Evolutionary conservation across 139 green algal genomes (phyloP), one percentile per base, ranked within the genome.

Genomic region (Coelastrella sp.): DNA sequence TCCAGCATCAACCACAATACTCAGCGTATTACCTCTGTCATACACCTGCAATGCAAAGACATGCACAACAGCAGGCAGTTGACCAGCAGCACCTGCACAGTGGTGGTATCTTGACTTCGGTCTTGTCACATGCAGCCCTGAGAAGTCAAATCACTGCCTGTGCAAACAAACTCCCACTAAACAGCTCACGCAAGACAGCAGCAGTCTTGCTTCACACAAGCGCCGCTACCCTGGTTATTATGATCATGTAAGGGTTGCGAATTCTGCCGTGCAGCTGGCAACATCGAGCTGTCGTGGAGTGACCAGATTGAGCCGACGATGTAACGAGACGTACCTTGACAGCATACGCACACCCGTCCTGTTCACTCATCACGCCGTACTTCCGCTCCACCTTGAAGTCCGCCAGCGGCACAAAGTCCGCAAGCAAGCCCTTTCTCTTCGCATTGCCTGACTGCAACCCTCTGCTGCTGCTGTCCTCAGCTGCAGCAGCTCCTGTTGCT

Each of bases 1-100:
- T 20, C 93, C 93, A n/a, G 91, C 91, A 76, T 99, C 97, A 35
- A 98, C 95, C 59, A 98, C 97, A n/a, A 98, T 94, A 61, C 90
- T 95, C 65, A 98, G 95, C 59, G 94, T 93, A 60, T 87, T 79
- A 58, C 97, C 97, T 0, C 95, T 94, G 20, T 98, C 94, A 88
- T 97, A 98, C 56, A 85, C 20, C 58, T 72, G 79, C 79, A 72
- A 14, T 17, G 10, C 17, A 76, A 9, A 24, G 17, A n/a, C 1
- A 76, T 35, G 8, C 68, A 76, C 4, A 20, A 73, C 15, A 17
- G 65, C 65, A n/a, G 15, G 65, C 15, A n/a, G 65, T 73, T 73
- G 65, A n/a, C 15, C 15, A 73, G 19, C 65, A n/a, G 65, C 65
- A 73, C 35, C 35, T 49, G 35, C 35, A 49, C 3, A 49, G 35